Conservation (phyloP, 2,329 filamentous ascomycete species). For the Nemania sp. region DNA sequence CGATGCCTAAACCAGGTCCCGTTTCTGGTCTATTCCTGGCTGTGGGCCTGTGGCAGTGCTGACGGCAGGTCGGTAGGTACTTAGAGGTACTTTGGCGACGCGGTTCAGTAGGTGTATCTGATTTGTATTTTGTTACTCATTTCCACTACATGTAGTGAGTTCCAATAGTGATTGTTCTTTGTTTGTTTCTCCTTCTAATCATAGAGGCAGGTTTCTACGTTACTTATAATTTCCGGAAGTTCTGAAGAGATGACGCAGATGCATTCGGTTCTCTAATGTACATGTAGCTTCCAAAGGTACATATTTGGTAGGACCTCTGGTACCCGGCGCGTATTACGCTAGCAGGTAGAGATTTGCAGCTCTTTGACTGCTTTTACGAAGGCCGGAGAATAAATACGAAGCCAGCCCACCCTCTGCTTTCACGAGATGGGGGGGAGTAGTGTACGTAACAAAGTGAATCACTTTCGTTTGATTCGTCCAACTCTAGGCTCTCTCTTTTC, state of each 20-base stretch:
- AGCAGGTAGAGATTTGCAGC: background rate
- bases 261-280: no score
- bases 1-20: conserved; percentile 20
- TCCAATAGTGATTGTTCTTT: no score
- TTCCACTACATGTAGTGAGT: no score
- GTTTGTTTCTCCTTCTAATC: no score
- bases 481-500: background rate
- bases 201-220: no score
- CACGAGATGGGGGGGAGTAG: background rate
- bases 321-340: background rate
- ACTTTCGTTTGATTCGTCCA: conserved; percentile 14
- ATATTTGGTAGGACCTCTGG: background rate
- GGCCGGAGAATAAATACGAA: conserved; percentile 17
- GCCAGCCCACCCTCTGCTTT: conserved; percentile 8
- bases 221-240: no score
- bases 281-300: background rate
- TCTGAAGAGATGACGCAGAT: no score
- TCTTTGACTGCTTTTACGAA: conserved; percentile 11
- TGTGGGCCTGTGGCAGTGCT: conserved; percentile 22
- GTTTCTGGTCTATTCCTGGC: conserved; percentile 22
- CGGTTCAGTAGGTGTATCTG: no score
- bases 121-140: no score
- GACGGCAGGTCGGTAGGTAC: background rate
- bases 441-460: background rate
- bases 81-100: background rate